Evolutionary conservation across 805 yeast species (phyloP), one percentile per base, ranked within the genome.

Genomic region (Kregervanrija fluxuum): DNA sequence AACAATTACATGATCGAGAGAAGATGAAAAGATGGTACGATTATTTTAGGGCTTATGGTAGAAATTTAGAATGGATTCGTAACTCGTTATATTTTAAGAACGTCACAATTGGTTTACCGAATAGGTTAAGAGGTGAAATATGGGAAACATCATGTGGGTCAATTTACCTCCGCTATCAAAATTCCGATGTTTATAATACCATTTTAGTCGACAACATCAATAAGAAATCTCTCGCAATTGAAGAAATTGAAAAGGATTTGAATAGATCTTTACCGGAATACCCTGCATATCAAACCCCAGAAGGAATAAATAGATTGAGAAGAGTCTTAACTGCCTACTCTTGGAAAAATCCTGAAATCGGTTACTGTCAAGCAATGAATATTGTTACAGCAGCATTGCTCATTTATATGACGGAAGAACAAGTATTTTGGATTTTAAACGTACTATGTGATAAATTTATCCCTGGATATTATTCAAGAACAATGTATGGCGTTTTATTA

Each of bases 331-430:
- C 95, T 0, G 96, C 96, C 0, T 93, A 90, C 58, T 86, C 96
- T 0, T 93, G 98, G 97, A 86, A 85, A 52, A 89, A 90, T 60
- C 96, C 96, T 0, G 96, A 91, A 36, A 87, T 93, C 22, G 99
- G 99, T 0, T 93, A 93, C 62, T 93, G 99, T 61, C 99, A 93
- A 64, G 99, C 98, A 1, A 93, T 95, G 99, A 93, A 93, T 60
- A 93, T 93, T 42, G 89, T 85, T 8, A 80, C 78, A 2, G 95
- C 95, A 1, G 90, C 87, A 0, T 62, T 85, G 43, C 65, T 85
- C 48, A 84, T 84, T 35, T 85, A 80, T 61, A 89, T 87, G 84
- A 84, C 95, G 8, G 99, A 93, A 62, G 99, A 91, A 52, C 98
- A 93, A 64, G 98, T 96, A 0, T 93, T 88, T 59, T 93, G 98